Evolutionary conservation across 192 early-diverging fungal genomes (phyloP), one percentile per base, ranked within the genome.

Genomic region (Geosiphon pyriformis): DNA sequence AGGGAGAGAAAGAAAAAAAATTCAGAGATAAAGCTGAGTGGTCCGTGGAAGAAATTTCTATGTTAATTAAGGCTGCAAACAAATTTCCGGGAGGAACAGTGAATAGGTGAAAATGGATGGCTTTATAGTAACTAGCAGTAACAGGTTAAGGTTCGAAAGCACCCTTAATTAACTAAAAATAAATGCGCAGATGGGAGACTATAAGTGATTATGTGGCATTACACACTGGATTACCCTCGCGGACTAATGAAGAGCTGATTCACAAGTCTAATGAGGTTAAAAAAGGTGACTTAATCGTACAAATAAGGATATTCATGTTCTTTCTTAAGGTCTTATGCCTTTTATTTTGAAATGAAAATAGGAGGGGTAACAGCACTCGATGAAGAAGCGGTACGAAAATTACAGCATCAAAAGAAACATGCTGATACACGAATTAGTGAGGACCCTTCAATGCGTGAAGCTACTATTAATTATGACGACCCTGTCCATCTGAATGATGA

Each of bases 21-120:
- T 54, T 30, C 50, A 67, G 52, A 27, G 12, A 71, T 60, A 27
- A 26, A 60, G 0, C 63, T 59, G 18, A 58, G 33, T 94, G 92
- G 92, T 70, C 79, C 0, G 72, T 86, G 2, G 86, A 93, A 69
- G 90, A 94, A 71, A 72, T 83, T 11, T 80, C 83, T 3, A 65
- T 85, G 2, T 75, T 94, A 17, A 90, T 92, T 73, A 92, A 91
- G 69, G 90, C 88, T 18, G 77, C 85, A 48, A 92, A 92, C 61
- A 82, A 86, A 70, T 92, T 87, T 69, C 92, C 90, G 15, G 88
- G 89, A 23, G 92, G 92, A 18, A 88, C 87, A 12, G 74, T 80
- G 25, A 73, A 81, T 32, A 81, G 86, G 60, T 72, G 72, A 69
- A 27, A 34, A 23, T 4, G 37, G 37, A 6, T 42, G 37, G 37